phyloP scores from a whole-genome alignment of 2,329 filamentous ascomycete genomes.

The Cladosporium velox region DNA sequence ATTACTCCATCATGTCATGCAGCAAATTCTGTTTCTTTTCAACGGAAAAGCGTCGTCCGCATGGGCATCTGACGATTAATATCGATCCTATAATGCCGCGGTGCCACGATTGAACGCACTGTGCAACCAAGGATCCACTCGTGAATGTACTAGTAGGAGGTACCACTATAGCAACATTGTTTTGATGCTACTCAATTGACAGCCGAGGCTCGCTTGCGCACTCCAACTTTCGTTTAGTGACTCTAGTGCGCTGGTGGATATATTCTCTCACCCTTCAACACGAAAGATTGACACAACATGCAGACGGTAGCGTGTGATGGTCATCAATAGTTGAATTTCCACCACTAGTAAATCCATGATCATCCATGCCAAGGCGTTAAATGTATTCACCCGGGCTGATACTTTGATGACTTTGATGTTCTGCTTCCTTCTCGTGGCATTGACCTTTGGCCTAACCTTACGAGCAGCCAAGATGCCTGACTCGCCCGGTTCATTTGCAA shows the following conservation, averaged over 20 bases:
- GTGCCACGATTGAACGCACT: background rate
- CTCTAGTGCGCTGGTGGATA: background rate
- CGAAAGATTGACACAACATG: background rate
- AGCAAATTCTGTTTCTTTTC: background rate
- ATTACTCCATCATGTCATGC: background rate
- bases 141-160: background rate
- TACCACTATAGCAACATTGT: background rate
- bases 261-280: background rate
- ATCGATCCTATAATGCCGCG: background rate
- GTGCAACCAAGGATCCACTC: slow-evolving; percentile 1
- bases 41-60: background rate
- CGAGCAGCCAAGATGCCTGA: background rate
- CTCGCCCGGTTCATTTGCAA: background rate
- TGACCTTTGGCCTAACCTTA: background rate
- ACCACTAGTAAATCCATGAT: background rate
- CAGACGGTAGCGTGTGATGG: background rate
- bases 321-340: background rate
- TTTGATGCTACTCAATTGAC: background rate
- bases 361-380: background rate
- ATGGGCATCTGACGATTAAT: background rate
- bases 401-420: background rate
- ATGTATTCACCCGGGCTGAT: background rate
- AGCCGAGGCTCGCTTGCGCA: slow-evolving; percentile 3
- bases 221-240: background rate
- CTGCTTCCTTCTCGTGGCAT: background rate